Evolutionary conservation across 2,329 filamentous ascomycete genomes (phyloP).

Genomic region (Phaeosphaeriaceae sp.): DNA sequence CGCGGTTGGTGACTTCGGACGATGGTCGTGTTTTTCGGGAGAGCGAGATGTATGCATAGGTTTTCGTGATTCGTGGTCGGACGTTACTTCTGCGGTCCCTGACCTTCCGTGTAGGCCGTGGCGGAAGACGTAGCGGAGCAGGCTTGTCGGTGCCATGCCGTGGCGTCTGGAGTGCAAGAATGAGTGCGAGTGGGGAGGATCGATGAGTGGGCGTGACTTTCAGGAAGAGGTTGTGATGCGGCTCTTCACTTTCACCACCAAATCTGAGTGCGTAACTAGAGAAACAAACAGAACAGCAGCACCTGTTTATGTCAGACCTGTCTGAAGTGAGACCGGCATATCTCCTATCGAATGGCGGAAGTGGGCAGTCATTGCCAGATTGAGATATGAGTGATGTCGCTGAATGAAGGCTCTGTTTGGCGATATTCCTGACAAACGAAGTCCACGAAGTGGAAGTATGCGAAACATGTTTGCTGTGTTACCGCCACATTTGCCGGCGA

Average conservation of each 20-base stretch:
- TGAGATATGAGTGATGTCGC: background rate
- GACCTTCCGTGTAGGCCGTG: constrained; percentile 6
- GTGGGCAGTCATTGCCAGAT: no score
- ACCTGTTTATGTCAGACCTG: background rate
- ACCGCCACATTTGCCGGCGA: background rate
- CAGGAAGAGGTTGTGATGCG: background rate
- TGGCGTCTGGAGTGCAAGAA: background rate
- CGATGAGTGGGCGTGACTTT: background rate
- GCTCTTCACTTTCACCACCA: background rate
- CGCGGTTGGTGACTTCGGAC: background rate
- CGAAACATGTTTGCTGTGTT: background rate
- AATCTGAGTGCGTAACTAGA: background rate
- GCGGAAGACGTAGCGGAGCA: constrained; percentile 26
- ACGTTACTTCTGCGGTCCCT: background rate
- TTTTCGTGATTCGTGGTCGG: background rate
- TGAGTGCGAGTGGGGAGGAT: background rate
- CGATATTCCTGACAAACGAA: background rate
- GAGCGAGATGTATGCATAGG: background rate
- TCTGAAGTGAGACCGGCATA: background rate
- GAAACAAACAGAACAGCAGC: background rate
- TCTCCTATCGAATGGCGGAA: background rate
- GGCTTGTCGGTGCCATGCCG: constrained; percentile 11
- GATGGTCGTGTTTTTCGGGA: background rate
- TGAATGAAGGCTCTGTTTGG: background rate
- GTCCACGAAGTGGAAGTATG: background rate